Evolutionary conservation across 2,329 filamentous ascomycete genomes (phyloP).

Genomic region (Monosporascus ibericus): DNA sequence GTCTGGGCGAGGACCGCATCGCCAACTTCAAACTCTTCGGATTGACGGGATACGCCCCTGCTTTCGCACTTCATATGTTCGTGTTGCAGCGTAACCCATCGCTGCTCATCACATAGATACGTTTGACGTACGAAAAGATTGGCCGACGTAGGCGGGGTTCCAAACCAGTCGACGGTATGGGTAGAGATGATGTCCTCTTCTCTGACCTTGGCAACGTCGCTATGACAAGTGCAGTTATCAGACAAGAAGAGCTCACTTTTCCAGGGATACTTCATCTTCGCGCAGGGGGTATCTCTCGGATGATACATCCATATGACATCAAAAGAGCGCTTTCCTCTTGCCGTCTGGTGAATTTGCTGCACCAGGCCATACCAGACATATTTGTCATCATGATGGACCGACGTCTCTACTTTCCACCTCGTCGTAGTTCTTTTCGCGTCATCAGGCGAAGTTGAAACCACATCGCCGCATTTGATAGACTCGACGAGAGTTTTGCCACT

Average conservation of each 20-base stretch:
- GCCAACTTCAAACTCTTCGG: conserved; percentile 37
- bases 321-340: conserved; percentile 37
- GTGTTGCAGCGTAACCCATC: conserved; percentile 53
- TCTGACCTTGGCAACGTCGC: conserved; percentile 33
- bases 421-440: conserved; percentile 37
- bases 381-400: conserved; percentile 35
- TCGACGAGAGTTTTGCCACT: conserved; percentile 17
- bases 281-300: conserved; percentile 65
- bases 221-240: conserved; percentile 65
- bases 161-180: conserved; percentile 54
- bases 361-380: conserved; percentile 68
- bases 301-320: conserved; percentile 71
- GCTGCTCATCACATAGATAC: conserved; percentile 53
- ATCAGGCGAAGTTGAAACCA: conserved; percentile 43
- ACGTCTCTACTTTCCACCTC: conserved; percentile 47
- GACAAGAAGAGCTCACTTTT: conserved; percentile 71
- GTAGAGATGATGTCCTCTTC: conserved; percentile 51
- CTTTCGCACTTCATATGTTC: conserved; percentile 50
- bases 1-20: conserved; percentile 52
- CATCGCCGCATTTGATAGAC: conserved; percentile 38
- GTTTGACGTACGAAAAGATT: conserved; percentile 67
- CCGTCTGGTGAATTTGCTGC: conserved; percentile 41
- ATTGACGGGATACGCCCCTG: conserved; percentile 7
- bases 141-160: conserved; percentile 35
- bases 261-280: conserved; percentile 61